Evolutionary conservation across 1,284 basidiomycete species (phyloP), one percentile per base, ranked within the genome.

Genomic region (Rhodofomes roseus): DNA sequence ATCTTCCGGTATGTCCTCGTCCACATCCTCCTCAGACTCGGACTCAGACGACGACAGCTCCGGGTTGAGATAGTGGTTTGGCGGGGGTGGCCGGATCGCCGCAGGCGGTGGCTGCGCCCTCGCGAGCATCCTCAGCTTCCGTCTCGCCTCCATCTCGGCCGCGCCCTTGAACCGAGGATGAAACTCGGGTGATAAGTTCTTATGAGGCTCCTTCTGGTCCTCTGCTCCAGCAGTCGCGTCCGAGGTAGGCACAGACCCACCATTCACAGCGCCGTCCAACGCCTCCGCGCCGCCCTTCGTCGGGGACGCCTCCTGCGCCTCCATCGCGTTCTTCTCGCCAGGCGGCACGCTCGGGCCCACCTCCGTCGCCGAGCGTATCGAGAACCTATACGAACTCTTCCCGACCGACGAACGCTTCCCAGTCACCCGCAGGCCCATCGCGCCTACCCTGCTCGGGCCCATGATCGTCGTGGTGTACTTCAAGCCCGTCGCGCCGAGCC

Each of bases 391-490:
- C 77, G 66, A 80, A 70, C 58, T 80, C 75, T 65, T 81, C 79
- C 63, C 57, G 20, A 60, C 55, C 8, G 66, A 65, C 5, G 81
- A 57, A 18, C 75, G 68, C 55, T 72, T 71, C 9, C 73, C 73
- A 37, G 62, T 62, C 3, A 74, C 73, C 7, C 75, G 54, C 60
- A 77, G 61, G 1, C 75, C 74, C 31, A 74, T 44, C 11, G 63
- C 70, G 14, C 75, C 74, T 0, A 67, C 69, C 9, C 73, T 67
- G 8, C 68, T 67, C 1, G 73, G 73, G 2, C 74, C 75, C 52
- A 95, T 87, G 67, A 96, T 96, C 0, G 94, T 96, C 66, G 90
- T 86, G 4, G 90, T 90, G 70, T 95, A 89, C 67, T 88, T 90
- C 62, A 96, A 79, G 4, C 83, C 80, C 0, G 79, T 77, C 0